Evolutionary conservation across 176 grass and related monocot species (phyloP).

Genomic region (Rhynchospora tenuis): DNA sequence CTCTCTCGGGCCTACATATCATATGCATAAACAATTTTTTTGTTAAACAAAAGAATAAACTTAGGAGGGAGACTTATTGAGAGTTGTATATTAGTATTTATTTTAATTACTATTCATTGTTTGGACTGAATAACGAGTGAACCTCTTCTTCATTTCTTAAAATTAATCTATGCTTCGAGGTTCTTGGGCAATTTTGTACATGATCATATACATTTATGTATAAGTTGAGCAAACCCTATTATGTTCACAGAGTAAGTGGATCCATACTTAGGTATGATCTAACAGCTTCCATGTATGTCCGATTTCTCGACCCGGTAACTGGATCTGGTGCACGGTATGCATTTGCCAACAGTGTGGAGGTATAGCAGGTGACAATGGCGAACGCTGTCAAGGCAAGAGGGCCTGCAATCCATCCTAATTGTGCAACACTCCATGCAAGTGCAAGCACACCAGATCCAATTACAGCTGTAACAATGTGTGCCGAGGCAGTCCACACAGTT

Average conservation of each 20-base stretch:
- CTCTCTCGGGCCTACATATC: conserved; percentile 46
- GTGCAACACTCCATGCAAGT: conserved; percentile 85
- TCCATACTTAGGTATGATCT: conserved; percentile 68
- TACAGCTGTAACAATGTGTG: conserved; percentile 92
- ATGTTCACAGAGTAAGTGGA: background rate
- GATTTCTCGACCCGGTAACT: conserved; percentile 60
- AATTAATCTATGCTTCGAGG: background rate
- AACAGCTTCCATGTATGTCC: conserved; percentile 74
- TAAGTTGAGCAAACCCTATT: background rate
- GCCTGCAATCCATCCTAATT: conserved; percentile 84
- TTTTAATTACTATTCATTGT: no score
- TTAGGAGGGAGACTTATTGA: no score
- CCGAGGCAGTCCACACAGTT: conserved; percentile 69
- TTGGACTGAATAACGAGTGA: no score
- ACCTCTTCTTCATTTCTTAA: background rate
- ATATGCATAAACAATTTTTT: background rate
- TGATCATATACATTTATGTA: background rate
- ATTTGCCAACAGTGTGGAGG: conserved; percentile 71
- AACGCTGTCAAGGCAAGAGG: conserved; percentile 57
- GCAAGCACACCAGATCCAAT: conserved; percentile 97
- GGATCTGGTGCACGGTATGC: conserved; percentile 71
- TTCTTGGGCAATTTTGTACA: background rate
- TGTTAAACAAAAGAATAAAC: background rate
- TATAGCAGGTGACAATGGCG: conserved; percentile 84
- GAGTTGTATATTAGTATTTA: no score